These are phyloP conservation scores for Geranium incanum DNA, from an alignment of 441 rosid species.

Conservation along the genomic window DNA sequence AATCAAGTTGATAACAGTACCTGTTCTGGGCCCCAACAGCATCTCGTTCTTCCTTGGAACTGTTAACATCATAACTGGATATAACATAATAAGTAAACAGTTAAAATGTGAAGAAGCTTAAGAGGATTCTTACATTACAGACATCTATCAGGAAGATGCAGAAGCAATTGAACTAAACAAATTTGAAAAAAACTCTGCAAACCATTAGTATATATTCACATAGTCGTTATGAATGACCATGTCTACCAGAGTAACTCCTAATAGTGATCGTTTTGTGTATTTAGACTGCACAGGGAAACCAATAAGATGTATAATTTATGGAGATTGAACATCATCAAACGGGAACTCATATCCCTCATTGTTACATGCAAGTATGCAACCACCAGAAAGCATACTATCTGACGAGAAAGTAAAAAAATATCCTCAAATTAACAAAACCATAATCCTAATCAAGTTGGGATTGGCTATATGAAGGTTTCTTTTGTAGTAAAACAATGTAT, in stretches of 20 bases:
- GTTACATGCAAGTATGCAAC: neutral
- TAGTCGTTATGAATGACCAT: neutral
- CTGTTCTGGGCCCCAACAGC: conserved; percentile 46
- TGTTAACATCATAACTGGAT: conserved; percentile 62
- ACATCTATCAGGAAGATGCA: neutral
- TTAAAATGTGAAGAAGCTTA: neutral
- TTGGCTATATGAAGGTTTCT: too few relatives aligned
- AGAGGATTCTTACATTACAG: neutral
- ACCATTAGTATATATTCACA: neutral
- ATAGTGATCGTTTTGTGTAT: neutral
- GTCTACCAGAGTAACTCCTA: neutral
- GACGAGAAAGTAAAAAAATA: neutral
- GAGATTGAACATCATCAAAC: neutral
- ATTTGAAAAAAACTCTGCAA: neutral
- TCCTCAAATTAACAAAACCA: neutral
- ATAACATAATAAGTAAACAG: neutral
- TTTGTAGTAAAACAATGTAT: too few relatives aligned
- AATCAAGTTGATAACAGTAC: conserved; percentile 26
- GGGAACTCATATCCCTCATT: neutral
- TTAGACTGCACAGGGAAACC: too few relatives aligned
- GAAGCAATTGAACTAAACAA: neutral
- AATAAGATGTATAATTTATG: neutral
- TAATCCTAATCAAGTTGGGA: too few relatives aligned
- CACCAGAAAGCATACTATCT: too few relatives aligned
- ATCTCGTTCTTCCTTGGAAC: conserved; percentile 70